phyloP scores from a whole-genome alignment of 2,329 filamentous ascomycete genomes.

The Cytospora leucostoma region DNA sequence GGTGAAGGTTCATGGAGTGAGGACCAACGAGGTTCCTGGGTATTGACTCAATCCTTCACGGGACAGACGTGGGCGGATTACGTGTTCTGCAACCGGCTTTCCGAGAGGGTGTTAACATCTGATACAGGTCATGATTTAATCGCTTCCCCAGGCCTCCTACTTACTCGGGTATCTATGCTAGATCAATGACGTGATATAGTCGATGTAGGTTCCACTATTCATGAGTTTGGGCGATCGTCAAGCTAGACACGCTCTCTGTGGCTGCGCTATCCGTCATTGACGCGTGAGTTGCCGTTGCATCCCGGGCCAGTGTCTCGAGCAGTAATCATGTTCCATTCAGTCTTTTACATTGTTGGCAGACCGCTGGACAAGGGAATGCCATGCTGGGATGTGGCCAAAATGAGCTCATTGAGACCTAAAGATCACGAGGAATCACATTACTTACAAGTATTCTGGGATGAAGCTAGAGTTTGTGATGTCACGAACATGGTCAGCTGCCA shows the following conservation, averaged over 20 bases:
- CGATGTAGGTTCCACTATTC: conserved; percentile 16
- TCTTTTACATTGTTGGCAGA: background rate
- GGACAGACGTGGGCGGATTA: no score
- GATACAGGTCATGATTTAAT: background rate
- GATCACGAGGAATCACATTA: conserved; percentile 7
- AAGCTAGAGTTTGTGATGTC: conserved; percentile 17
- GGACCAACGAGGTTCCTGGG: no score
- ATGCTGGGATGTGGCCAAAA: conserved; percentile 8
- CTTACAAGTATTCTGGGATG: background rate
- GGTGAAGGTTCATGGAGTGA: no score
- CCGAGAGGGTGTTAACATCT: background rate
- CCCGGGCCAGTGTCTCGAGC: conserved; percentile 12
- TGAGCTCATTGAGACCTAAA: conserved; percentile 4
- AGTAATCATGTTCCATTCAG: background rate
- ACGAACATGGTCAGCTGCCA: conserved; percentile 4
- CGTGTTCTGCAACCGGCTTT: no score
- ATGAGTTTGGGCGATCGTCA: conserved; percentile 5
- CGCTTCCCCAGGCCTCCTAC: background rate
- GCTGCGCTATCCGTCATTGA: conserved; percentile 23
- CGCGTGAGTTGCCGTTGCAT: conserved; percentile 1
- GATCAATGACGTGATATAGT: conserved; percentile 18
- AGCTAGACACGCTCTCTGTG: conserved; percentile 9
- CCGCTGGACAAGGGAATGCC: conserved; percentile 4
- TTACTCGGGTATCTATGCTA: background rate
- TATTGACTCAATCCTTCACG: no score